Evolutionary conservation across 192 early-diverging fungal species (phyloP).

Genomic region (Rhizophlyctis rosea): DNA sequence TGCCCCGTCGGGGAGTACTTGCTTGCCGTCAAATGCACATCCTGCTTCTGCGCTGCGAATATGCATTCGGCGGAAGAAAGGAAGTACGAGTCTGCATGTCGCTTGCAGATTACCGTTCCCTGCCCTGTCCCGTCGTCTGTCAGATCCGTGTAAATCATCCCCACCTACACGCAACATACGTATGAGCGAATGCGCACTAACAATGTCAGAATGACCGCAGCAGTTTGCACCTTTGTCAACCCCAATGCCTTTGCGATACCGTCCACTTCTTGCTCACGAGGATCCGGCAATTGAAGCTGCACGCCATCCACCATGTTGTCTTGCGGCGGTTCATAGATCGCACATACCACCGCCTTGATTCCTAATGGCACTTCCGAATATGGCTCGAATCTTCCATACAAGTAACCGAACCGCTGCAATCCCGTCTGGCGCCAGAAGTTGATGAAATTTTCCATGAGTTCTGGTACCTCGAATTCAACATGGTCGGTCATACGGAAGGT

Average conservation of each 20-base stretch:
- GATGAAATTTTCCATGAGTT: conserved; percentile 81
- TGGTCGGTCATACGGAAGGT: conserved; percentile 94
- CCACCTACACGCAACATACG: conserved; percentile 46
- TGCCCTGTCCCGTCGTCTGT: conserved; percentile 72
- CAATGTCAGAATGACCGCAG: too few species aligned
- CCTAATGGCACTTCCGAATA: conserved; percentile 91
- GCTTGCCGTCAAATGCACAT: conserved; percentile 62
- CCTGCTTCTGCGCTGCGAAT: conserved; percentile 83
- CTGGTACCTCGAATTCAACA: conserved; percentile 83
- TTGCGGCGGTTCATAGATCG: conserved; percentile 93
- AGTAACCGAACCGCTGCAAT: conserved; percentile 86
- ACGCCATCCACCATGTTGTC: conserved; percentile 69
- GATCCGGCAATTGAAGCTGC: conserved; percentile 49
- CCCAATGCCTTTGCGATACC: conserved; percentile 38
- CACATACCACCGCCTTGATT: conserved; percentile 91
- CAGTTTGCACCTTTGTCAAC: conserved; percentile 35
- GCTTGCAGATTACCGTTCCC: conserved; percentile 81
- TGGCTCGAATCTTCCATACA: conserved; percentile 89
- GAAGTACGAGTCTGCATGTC: conserved; percentile 91
- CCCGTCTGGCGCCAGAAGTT: conserved; percentile 84
- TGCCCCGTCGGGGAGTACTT: conserved; percentile 72
- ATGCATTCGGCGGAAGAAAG: conserved; percentile 85
- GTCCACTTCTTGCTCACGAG: conserved; percentile 30
- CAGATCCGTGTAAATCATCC: conserved; percentile 94
- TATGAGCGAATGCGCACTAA: conserved; percentile 3